A percentile compares a stretch with the other conserved stretches of the same genome.
phyloP scores from a whole-genome alignment of 345 rosid species.

The Durio zibethinus region DNA sequence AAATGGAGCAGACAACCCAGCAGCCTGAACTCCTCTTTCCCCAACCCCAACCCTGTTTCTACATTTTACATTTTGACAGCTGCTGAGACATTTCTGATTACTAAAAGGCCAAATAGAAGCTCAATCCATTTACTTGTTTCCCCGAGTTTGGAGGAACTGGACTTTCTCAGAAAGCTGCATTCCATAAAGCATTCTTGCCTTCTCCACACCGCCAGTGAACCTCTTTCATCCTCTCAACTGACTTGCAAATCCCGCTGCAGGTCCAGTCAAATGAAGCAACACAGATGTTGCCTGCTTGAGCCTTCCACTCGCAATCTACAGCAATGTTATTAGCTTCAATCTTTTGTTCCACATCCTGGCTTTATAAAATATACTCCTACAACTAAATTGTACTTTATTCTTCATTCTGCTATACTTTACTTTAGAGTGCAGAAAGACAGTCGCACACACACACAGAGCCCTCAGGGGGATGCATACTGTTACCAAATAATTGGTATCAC shows the following conservation, averaged over 20 bases:
- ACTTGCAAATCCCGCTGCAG: constrained; percentile 87
- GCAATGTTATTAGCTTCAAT: not conserved
- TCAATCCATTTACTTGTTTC: constrained; percentile 12
- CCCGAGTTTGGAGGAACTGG: constrained; percentile 34
- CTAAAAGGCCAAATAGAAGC: not conserved
- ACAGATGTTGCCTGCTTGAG: constrained; percentile 86
- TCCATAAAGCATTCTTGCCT: constrained; percentile 71
- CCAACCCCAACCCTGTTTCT: not conserved
- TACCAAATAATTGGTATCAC: not conserved
- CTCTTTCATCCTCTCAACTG: constrained; percentile 81
- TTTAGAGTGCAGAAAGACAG: not conserved
- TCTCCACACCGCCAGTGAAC: constrained; percentile 90
- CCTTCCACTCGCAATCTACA: constrained; percentile 94
- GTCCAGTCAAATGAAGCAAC: constrained; percentile 93
- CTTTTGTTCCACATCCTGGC: not conserved
- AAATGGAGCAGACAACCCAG: not conserved
- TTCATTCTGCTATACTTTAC: not conserved
- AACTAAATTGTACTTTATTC: not conserved
- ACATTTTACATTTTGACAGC: not conserved
- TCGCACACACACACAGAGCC: not conserved
- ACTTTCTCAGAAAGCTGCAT: constrained; percentile 48
- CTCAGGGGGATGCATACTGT: not conserved
- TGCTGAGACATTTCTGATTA: not conserved
- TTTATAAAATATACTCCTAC: not conserved
- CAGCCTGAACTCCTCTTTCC: not conserved